Evolutionary conservation across 352 stramenopile species (phyloP).

Genomic region (Thalassiosira tumida): DNA sequence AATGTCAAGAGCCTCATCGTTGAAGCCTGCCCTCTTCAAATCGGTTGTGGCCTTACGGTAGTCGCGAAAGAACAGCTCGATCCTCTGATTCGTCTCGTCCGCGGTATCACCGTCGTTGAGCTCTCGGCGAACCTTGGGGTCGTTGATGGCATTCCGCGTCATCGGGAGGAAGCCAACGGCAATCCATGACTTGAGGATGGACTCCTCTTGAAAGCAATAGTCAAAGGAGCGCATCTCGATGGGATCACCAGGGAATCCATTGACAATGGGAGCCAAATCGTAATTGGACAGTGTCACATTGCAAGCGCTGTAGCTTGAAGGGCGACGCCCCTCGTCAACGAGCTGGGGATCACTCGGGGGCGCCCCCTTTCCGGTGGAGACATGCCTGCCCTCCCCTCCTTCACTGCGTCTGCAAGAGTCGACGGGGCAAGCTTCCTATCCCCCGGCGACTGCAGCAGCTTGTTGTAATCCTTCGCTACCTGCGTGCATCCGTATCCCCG

Average conservation of each 20-base stretch:
- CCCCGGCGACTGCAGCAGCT: background rate
- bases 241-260: constrained; percentile 44
- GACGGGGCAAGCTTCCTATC: background rate
- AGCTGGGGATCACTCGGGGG: background rate
- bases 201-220: background rate
- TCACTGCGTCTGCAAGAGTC: background rate
- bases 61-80: constrained; percentile 14
- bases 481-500: background rate
- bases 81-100: background rate
- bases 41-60: background rate
- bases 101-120: constrained; percentile 6
- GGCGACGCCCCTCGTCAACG: constrained; percentile 20
- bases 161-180: constrained; percentile 49
- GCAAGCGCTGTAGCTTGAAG: constrained; percentile 45
- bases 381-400: background rate
- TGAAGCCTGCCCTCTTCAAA: constrained; percentile 33
- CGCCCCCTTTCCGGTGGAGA: background rate
- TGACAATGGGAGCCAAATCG: constrained; percentile 46
- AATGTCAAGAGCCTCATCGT: constrained; percentile 18
- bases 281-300: constrained; percentile 23
- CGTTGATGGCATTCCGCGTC: constrained; percentile 41
- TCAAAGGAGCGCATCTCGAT: constrained; percentile 54
- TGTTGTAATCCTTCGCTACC: background rate
- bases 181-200: constrained; percentile 35
- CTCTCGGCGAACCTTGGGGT: constrained; percentile 42